Evolutionary conservation across 805 yeast species (phyloP), one percentile per base, ranked within the genome.

Genomic region (Saccharomycopsis sp.): DNA sequence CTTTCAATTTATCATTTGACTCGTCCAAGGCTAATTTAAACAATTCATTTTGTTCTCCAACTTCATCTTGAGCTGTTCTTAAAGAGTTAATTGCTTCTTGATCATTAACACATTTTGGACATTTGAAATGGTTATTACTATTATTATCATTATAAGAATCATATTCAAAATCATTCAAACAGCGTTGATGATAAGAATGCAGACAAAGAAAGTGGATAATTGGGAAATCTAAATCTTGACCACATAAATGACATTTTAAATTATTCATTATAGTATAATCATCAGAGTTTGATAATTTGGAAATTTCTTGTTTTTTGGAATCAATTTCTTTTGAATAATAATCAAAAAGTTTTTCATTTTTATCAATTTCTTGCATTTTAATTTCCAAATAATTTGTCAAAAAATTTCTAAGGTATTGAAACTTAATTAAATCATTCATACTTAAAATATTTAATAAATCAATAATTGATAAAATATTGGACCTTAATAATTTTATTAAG

Each of bases 131-230:
- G 10, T 6, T 40, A 18, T 49, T 48, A 10, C 49, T 44, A 14
- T 36, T 40, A 3, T 49, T 52, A 10, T 33, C 36, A 33, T 33
- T 53, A 17, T 46, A 42, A 10, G 47, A 33, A 26, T 56, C 58
- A 44, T 58, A 40, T 15, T 55, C 58, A 29, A 65, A 71, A 32
- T 75, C 76, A 37, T 66, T 67, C 20, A 86, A 59, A 54, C 98
- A 92, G 33, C 80, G 65, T 50, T 80, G 83, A 54, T 92, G 97
- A 54, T 74, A 87, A 2, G 92, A 75, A 53, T 92, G 98, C 23
- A 70, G 69, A 61, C 98, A 92, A 48, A 76, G 72, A 63, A 89
- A 92, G 51, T 84, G 94, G 1, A 83, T 72, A 2, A 79, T 70
- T 0, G 97, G 96, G 31, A 78, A 66, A 44, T 84, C 94, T 17